Conservation (phyloP, 306 rosid genomes). For the Ceratonia siliqua region DNA sequence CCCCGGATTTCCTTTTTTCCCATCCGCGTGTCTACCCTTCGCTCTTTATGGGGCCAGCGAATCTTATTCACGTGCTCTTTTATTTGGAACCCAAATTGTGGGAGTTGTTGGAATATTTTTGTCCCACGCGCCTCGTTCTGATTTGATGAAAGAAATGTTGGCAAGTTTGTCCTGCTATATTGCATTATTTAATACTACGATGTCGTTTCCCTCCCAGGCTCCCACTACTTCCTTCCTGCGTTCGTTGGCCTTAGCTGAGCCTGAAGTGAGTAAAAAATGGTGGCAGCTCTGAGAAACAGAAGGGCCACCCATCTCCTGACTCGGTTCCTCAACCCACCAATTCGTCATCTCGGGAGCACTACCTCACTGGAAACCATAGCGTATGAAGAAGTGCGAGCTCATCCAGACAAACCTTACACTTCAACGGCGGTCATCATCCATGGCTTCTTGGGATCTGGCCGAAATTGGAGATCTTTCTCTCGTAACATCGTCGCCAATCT, state of each 20-base stretch:
- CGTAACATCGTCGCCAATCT: slow-evolving; percentile 62
- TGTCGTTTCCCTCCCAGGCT: background rate
- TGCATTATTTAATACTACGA: too few relatives aligned
- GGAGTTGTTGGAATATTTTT: background rate
- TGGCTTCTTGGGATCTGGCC: slow-evolving; percentile 77
- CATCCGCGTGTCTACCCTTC: background rate
- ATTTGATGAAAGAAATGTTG: too few relatives aligned
- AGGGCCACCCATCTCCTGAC: slow-evolving; percentile 32
- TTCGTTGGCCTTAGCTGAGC: background rate
- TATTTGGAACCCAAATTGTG: background rate
- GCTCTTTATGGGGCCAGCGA: background rate
- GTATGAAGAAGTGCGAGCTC: slow-evolving; percentile 67
- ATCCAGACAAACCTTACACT: slow-evolving; percentile 55
- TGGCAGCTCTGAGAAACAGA: slow-evolving; percentile 46
- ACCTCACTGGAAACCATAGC: slow-evolving; percentile 63
- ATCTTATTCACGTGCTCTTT: background rate
- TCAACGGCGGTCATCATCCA: slow-evolving; percentile 81
- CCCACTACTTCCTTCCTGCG: background rate
- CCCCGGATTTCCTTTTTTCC: background rate
- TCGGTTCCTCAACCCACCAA: slow-evolving; percentile 54
- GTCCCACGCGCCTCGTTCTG: too few relatives aligned
- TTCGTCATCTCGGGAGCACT: slow-evolving; percentile 23
- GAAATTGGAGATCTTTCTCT: slow-evolving; percentile 90
- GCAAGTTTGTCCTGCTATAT: too few relatives aligned
- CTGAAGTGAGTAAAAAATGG: slow-evolving; percentile 44